Percentiles rank a stretch among this genome's conserved stretches.
phyloP scores from a whole-genome alignment of 306 rosid genomes.

The Hippophae rhamnoides region DNA sequence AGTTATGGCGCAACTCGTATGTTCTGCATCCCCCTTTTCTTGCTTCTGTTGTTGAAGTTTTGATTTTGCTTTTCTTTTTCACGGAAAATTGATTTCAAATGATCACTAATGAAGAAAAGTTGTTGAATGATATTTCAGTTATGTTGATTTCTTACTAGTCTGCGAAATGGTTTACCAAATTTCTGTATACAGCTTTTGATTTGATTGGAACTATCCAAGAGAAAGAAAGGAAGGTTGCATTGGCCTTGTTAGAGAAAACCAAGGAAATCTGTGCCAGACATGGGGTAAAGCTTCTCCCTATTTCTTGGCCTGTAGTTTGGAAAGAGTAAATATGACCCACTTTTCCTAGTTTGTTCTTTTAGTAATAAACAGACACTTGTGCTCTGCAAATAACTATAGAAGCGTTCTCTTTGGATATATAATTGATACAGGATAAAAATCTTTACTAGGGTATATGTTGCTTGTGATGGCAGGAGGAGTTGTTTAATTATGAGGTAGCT shows the following conservation, averaged over 20 bases:
- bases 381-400: no score
- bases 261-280: constrained; percentile 21
- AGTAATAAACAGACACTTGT: neutral
- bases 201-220: constrained; percentile 20
- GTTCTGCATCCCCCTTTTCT: neutral
- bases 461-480: no score
- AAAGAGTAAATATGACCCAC: neutral
- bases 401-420: no score
- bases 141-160: neutral
- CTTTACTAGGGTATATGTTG: no score
- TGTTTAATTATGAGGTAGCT: no score
- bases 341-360: neutral
- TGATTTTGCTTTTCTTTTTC: neutral
- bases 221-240: constrained; percentile 14
- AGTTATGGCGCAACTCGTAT: constrained; percentile 18
- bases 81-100: neutral
- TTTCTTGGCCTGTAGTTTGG: neutral
- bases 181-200: constrained; percentile 19
- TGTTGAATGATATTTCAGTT: neutral
- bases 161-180: neutral
- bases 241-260: constrained; percentile 23
- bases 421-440: no score
- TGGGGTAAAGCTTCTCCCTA: constrained; percentile 14
- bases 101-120: neutral
- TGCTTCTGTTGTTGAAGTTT: neutral